These are phyloP conservation scores for Phytophthora capsici DNA, from an alignment of 352 stramenopile species.

Conservation along the genomic window DNA sequence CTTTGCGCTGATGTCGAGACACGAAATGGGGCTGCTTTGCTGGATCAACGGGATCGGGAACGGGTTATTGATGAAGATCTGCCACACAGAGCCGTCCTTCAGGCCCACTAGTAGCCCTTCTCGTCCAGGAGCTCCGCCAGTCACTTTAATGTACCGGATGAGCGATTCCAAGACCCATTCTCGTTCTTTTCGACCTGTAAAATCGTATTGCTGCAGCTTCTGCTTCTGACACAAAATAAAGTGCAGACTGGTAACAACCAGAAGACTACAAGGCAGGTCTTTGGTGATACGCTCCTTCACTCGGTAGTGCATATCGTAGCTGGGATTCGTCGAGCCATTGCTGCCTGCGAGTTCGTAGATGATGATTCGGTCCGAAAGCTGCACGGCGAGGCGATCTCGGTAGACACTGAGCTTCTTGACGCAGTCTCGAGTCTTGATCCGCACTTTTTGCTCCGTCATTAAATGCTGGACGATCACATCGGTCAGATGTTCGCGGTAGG, in stretches of 20 bases:
- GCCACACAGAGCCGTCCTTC: constrained; percentile 91
- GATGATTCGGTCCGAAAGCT: constrained; percentile 94
- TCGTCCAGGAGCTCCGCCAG: constrained; percentile 84
- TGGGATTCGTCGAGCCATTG: constrained; percentile 42
- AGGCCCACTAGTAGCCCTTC: constrained; percentile 93
- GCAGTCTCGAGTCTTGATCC: constrained; percentile 95
- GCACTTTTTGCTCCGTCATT: constrained; percentile 94
- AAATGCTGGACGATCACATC: constrained; percentile 97
- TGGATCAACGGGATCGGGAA: constrained; percentile 94
- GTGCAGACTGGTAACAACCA: constrained; percentile 91
- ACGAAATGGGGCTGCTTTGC: constrained; percentile 86
- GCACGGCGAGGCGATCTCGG: constrained; percentile 91
- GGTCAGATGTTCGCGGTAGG: constrained; percentile 94
- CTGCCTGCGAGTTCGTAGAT: constrained; percentile 94
- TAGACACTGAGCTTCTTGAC: constrained; percentile 96
- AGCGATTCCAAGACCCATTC: constrained; percentile 89
- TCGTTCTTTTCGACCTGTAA: constrained; percentile 85
- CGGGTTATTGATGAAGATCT: constrained; percentile 95
- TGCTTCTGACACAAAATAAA: constrained; percentile 94
- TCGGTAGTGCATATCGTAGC: constrained; percentile 94
- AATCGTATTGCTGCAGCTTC: constrained; percentile 94
- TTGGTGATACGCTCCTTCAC: constrained; percentile 90
- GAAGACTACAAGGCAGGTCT: constrained; percentile 82
- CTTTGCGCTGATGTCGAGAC: constrained; percentile 89
- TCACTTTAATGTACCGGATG: constrained; percentile 94